Evolutionary conservation across 805 yeast species (phyloP), one percentile per base, ranked within the genome.

Genomic region (Ogataea nonfermentans): DNA sequence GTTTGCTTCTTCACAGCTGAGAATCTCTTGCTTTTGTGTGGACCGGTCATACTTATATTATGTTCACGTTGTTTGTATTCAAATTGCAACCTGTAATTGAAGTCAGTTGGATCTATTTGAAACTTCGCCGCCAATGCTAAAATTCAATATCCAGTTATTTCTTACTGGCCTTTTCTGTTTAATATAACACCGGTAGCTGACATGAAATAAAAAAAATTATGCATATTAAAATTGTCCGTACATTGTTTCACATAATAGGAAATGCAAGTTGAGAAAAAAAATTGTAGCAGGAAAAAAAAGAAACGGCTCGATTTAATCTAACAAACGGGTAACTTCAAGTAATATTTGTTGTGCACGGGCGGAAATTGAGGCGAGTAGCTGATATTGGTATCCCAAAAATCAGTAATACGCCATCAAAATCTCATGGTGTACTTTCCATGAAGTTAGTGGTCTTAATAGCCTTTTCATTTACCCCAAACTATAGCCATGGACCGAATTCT

Each of bases 131-230:
- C 30, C 11, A 22, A 12, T 12, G 15, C 25, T 25, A 12, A 19
- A 19, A 19, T 34, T 34, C 10, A 26, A 25, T 26, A 27, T n/a
- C n/a, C 17, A 22, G 15, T 29, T 27, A 28, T 22, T 35, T 22
- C 32, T 22, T 16, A 22, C 28, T 4, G 32, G 32, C 31, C 32
- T 22, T 20, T 29, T 28, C 39, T 23, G 37, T 26, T 19, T 24
- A 25, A 17, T 27, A 24, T 26, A 26, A 9, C 19, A 25, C 37
- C 29, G 26, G 29, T 23, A 24, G 15, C 26, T 34, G 30, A 34
- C 37, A 34, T 34, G 37, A 34, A 34, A 34, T 34, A 29, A 37
- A 23, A 32, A 31, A 38, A 39, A 23, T 16, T 32, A 39, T 39
- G 37, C 37, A 24, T 13, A 11, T 24, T 13, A 15, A 14, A 24